Conservation (phyloP, 2,329 filamentous ascomycete genomes). For the Bipolaris cookei region DNA sequence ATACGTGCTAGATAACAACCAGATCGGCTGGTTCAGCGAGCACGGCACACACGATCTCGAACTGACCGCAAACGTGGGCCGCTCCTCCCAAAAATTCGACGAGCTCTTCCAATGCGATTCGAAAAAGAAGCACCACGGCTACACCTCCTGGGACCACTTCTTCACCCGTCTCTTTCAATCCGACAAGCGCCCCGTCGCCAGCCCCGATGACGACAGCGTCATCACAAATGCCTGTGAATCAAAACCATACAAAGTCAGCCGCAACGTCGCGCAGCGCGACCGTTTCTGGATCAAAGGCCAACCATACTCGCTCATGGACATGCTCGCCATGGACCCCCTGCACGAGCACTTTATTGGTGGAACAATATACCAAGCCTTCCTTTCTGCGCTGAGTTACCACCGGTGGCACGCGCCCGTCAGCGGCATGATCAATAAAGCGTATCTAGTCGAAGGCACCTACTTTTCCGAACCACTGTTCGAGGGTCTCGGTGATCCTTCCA, state of each 20-base stretch:
- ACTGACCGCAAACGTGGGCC: slow-evolving; percentile 25
- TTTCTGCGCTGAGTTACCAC: slow-evolving; percentile 72
- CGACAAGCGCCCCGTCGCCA: slow-evolving; percentile 63
- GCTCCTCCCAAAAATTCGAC: slow-evolving; percentile 57
- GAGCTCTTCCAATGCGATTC: slow-evolving; percentile 68
- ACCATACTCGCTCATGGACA: slow-evolving; percentile 69
- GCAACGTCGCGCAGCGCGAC: slow-evolving; percentile 62
- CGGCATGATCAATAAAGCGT: slow-evolving; percentile 65
- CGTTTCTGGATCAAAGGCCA: slow-evolving; percentile 73
- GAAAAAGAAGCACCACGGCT: slow-evolving; percentile 62
- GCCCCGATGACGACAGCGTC: slow-evolving; percentile 60
- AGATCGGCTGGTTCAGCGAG: slow-evolving; percentile 51
- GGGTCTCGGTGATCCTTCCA: slow-evolving; percentile 49
- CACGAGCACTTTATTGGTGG: slow-evolving; percentile 65
- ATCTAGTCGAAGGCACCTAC: slow-evolving; percentile 69
- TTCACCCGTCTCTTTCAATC: slow-evolving; percentile 67
- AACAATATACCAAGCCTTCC: slow-evolving; percentile 73
- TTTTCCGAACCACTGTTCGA: slow-evolving; percentile 67
- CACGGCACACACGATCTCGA: slow-evolving; percentile 46
- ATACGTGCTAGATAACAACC: slow-evolving; percentile 46
- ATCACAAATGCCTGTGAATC: slow-evolving; percentile 72
- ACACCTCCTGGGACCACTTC: slow-evolving; percentile 72
- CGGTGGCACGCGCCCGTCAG: slow-evolving; percentile 74
- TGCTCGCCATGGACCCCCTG: slow-evolving; percentile 64
- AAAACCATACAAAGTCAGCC: slow-evolving; percentile 61